Evolutionary conservation across 2,329 filamentous ascomycete genomes (phyloP), one percentile per base, ranked within the genome.

Genomic region (Truncatella angustata): DNA sequence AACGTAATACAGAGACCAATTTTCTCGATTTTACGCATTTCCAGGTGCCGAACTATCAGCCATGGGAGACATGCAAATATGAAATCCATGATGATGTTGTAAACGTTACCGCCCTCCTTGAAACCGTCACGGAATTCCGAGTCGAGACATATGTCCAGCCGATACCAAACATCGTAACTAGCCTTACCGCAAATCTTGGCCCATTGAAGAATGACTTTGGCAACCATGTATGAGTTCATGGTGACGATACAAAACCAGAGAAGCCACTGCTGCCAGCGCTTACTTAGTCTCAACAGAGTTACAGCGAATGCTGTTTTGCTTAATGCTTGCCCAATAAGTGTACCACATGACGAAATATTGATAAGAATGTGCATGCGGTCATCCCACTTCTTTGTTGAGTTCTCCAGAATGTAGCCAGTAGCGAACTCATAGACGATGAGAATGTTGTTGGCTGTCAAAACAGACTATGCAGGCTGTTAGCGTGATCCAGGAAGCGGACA

Each of bases 31-130:
- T 61, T 68, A 24, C 70, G 68, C 71, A 81, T 78, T 50, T 76
- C 73, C 40, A 80, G 56, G 3, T 67, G 68, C 63, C 73, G 75
- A 1, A 74, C 76, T 18, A 80, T 71, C 20, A 76, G 57, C 76
- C 76, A 79, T 3, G 77, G 77, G 48, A 79, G 76, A 7, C 65
- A 51, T 0, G 78, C 76, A 57, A 81, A 74, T 0, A 77, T 56
- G 36, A 80, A 78, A 53, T 81, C 78, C 73, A 79, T 80, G 24
- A 79, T 66, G 51, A 79, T 75, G 59, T 79, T 80, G 61, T 78
- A 79, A 4, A 77, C 40, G 23, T 52, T 50, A 12, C 40, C 50
- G 18, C 47, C 46, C 35, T 47, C 40, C 36, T 55, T 52, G 46
- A 55, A 53, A 16, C 46, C 46, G 21, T 52, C 50, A 21, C 46